Evolutionary conservation across 495 filamentous ascomycete genomes (phyloP).

Genomic region (Hypoxylon intermedium): DNA sequence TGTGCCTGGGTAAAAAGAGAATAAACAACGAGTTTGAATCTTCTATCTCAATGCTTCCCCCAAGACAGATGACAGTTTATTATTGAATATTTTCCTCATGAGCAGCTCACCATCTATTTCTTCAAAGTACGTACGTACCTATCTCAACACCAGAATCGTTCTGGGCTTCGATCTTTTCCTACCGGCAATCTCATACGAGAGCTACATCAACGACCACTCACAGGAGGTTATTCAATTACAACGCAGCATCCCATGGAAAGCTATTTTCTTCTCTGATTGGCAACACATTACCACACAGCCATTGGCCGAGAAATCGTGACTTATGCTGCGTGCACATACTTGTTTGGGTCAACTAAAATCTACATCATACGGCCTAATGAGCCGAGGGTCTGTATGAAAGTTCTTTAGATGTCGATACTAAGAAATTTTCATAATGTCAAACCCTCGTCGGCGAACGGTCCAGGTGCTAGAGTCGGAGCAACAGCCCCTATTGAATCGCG

Average conservation of each 20-base stretch:
- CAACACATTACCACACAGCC: not conserved
- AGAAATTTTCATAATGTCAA: slow-evolving; percentile 24
- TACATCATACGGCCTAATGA: slow-evolving; percentile 8
- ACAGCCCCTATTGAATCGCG: slow-evolving; percentile 39
- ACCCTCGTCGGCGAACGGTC: slow-evolving; percentile 21
- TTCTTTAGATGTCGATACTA: slow-evolving; percentile 1
- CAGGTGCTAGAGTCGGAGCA: slow-evolving; percentile 33
- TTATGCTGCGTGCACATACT: slow-evolving; percentile 2
- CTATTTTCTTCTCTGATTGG: not conserved
- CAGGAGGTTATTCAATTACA: slow-evolving; percentile 4
- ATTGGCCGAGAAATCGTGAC: slow-evolving; percentile 2
- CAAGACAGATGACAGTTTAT: too few relatives aligned
- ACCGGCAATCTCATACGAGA: slow-evolving; percentile 1
- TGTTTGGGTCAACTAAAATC: not conserved
- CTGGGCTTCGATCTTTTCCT: slow-evolving; percentile 4
- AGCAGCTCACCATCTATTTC: too few relatives aligned
- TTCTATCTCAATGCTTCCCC: too few relatives aligned
- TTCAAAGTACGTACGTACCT: slow-evolving; percentile 8
- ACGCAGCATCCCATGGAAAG: slow-evolving; percentile 6
- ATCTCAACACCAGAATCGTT: slow-evolving; percentile 4
- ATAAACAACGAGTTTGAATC: too few relatives aligned
- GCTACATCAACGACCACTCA: slow-evolving; percentile 3
- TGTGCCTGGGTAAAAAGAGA: too few relatives aligned
- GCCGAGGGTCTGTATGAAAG: not conserved
- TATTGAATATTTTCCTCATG: not conserved